phyloP scores from a whole-genome alignment of 768 basidiomycete genomes.

The Fibroporia radiculosa region DNA sequence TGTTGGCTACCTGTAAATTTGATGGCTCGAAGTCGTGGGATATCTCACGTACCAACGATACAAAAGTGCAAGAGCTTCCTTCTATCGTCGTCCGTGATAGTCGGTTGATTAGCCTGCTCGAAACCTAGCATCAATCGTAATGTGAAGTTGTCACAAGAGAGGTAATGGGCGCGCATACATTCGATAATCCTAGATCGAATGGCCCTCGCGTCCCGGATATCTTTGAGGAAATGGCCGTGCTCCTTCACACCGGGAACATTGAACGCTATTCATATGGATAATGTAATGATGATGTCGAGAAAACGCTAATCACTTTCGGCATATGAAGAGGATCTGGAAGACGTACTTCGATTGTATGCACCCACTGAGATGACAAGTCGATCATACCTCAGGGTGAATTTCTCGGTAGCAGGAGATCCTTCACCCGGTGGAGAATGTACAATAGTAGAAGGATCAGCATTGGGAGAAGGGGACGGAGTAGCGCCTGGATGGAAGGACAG shows the following conservation, averaged over 20 bases:
- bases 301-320: background rate
- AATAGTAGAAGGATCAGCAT: no score
- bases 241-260: conserved; percentile 72
- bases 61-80: conserved; percentile 78
- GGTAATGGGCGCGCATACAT: conserved; percentile 32
- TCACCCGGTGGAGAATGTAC: no score
- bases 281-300: background rate
- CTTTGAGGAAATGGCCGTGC: conserved; percentile 75
- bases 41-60: conserved; percentile 58
- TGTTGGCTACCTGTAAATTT: conserved; percentile 16
- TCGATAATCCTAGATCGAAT: conserved; percentile 72
- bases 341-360: conserved; percentile 72
- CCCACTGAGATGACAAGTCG: conserved; percentile 82
- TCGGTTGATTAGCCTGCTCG: conserved; percentile 81
- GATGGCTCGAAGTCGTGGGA: background rate
- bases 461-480: no score
- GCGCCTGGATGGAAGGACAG: conserved; percentile 17
- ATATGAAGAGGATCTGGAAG: background rate
- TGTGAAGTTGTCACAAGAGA: background rate
- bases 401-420: no score
- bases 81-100: conserved; percentile 64
- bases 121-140: conserved; percentile 40
- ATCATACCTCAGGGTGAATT: conserved; percentile 64
- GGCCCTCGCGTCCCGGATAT: conserved; percentile 64
- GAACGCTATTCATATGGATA: conserved; percentile 39